Base-by-base conservation (phyloP, 179 eudicot genomes). In the Camellia oleifera region DNA sequence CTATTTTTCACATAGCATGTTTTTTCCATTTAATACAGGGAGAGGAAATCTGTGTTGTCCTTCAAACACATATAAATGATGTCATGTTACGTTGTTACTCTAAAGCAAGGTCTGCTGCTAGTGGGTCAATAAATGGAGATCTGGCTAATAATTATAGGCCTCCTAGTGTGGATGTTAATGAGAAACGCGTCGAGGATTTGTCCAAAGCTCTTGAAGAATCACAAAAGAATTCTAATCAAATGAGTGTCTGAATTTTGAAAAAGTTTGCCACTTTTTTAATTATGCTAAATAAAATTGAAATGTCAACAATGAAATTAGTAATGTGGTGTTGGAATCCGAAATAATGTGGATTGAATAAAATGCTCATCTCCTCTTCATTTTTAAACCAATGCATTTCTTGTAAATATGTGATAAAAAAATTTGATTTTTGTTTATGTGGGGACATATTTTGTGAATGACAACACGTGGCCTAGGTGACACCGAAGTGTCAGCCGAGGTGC, bases 61-160 rank as follows among this genome's bases (percentile, higher is more conserved):
- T 95, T 80, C 97, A 95, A 81, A 93, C 98, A 45, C 99, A 95
- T 82, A 95, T 95, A 83, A 95, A 95, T 84, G 99, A 95, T 85
- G 99, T 92, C 7, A 95, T 93, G 99, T 81, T 95, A 74, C 98
- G 99, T n/a, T 95, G 32, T 26, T 26, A 26, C 32, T 26, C 32
- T 26, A 26, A 26, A 26, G 32, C 32, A 26, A 26, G 32, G 98
- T 86, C 98, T 77, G 80, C 87, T 82, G 85, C 93, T 76, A 88
- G 78, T 84, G 90, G 86, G 76, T 75, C 89, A 64, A 69, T 77
- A 73, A 91, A 85, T 82, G 97, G 92, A 80, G 95, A 87, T 65
- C 48, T 83, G 80, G 23, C 91, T 9, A 87, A 72, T 83, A 88
- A 79, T 81, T 77, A 76, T 26, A 92, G 87, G 84, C 87, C 92